Evolutionary conservation across 202 grass and related monocot genomes (phyloP), one percentile per base, ranked within the genome.

Genomic region (Alloteropsis angusta): DNA sequence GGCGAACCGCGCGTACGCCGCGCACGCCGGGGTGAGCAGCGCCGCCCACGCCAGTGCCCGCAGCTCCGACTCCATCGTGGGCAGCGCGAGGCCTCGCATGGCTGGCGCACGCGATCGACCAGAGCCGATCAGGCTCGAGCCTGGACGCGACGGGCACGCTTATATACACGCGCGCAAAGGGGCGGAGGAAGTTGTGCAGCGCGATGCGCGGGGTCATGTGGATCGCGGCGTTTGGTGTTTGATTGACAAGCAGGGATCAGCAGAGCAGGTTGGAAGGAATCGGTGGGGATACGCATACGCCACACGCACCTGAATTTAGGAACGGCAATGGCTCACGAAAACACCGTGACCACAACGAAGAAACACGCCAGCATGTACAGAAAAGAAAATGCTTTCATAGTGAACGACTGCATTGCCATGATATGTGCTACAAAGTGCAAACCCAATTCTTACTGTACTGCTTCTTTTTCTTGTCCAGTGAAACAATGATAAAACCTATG

Each of bases 41-140:
- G 64, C 16, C 71, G 86, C 74, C 71, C 46, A 88, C 22, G 71
- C 86, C 1, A 88, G 71, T 21, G 76, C 86, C 46, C 77, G 76
- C 47, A 88, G 30, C 71, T 88, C 86, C 46, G 81, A 76, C 39
- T 67, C 86, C 63, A 23, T 26, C 45, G 76, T 88, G 4, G 81
- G 76, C 21, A 18, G 22, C 21, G 52, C 25, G 52, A 84, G 10
- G 3, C 0, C 44, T 5, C 21, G 32, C 85, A 80, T 83, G 50
- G 75, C 32, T 49, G 36, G 34, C 5, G 65, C n/a, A n/a, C 62
- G 64, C 16, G 32, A 36, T 44, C 72, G 6, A 10, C 0, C 53
- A 30, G 17, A 6, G n/a, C n/a, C 44, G 59, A 47, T 26, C 77
- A 68, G 36, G 35, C 19, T 35, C 8, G 3, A n/a, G 23, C 13